phyloP scores from a whole-genome alignment of 2,329 filamentous ascomycete species.

The Diaporthe citrichinensis region DNA sequence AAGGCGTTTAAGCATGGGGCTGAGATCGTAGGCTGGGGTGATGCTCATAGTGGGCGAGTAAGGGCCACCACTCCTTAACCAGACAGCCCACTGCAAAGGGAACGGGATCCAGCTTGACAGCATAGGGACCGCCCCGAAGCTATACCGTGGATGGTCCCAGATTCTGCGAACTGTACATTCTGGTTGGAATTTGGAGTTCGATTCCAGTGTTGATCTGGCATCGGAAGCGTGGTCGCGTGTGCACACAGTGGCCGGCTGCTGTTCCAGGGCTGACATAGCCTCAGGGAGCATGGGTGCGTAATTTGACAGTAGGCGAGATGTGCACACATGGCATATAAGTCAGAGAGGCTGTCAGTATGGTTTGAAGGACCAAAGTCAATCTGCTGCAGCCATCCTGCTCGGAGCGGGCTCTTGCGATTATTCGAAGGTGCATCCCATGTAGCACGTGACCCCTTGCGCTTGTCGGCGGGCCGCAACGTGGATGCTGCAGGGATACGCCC shows the following conservation, averaged over 20 bases:
- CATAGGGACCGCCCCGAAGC: neutral
- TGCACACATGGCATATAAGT: neutral
- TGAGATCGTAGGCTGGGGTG: neutral
- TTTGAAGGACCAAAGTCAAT: neutral
- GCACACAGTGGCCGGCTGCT: neutral
- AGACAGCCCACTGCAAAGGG: neutral
- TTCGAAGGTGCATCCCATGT: constrained; percentile 15
- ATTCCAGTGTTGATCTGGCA: too few relatives aligned
- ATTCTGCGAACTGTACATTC: neutral
- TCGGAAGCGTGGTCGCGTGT: neutral
- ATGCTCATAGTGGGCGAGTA: neutral
- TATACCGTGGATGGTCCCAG: too few relatives aligned
- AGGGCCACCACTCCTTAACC: neutral
- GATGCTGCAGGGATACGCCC: constrained; percentile 19
- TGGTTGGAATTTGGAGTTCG: too few relatives aligned
- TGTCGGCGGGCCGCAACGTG: constrained; percentile 27
- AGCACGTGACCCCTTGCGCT: constrained; percentile 14
- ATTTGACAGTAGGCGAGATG: too few relatives aligned
- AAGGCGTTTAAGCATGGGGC: neutral
- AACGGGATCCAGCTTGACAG: neutral
- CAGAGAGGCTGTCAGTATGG: neutral
- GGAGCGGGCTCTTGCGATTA: neutral
- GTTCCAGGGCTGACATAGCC: neutral
- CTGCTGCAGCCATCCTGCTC: neutral
- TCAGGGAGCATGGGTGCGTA: too few relatives aligned